Conservation (phyloP, 345 rosid species). For the Sisymbrium irio region DNA sequence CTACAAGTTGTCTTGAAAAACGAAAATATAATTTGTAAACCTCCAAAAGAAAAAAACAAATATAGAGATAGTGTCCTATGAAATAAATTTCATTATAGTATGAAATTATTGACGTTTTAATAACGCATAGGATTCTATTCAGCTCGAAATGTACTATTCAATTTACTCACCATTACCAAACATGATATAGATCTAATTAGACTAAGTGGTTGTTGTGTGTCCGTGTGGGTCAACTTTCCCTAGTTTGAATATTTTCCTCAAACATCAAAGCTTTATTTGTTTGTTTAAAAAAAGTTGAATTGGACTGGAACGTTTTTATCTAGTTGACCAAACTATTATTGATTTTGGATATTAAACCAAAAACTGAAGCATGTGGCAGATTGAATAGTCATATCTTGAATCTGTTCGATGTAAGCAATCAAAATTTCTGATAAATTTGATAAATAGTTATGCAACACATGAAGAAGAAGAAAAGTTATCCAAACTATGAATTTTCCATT, state of each 20-base stretch:
- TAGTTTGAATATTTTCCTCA: constrained; percentile 7
- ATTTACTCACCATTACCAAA: constrained; percentile 24
- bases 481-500: not conserved
- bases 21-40: not conserved
- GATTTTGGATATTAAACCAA: not conserved
- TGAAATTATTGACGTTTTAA: constrained; percentile 1
- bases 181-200: constrained; percentile 21
- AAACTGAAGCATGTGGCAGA: not conserved
- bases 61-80: not conserved
- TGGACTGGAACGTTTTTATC: not conserved
- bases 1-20: not conserved
- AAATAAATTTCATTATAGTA: not conserved
- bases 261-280: not conserved
- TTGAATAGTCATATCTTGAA: not conserved
- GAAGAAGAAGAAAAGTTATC: not conserved
- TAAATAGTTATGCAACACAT: not conserved
- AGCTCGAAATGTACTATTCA: constrained; percentile 13
- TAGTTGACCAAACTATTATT: not conserved
- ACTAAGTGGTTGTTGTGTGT: constrained; percentile 16
- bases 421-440: not conserved
- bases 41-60: not conserved
- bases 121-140: constrained; percentile 25
- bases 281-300: not conserved
- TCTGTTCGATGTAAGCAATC: not conserved
- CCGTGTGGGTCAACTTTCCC: constrained; percentile 30